These are phyloP conservation scores for Saccharomyces cerevisiae DNA, from an alignment of 805 yeast species.

Conservation along the genomic window DNA sequence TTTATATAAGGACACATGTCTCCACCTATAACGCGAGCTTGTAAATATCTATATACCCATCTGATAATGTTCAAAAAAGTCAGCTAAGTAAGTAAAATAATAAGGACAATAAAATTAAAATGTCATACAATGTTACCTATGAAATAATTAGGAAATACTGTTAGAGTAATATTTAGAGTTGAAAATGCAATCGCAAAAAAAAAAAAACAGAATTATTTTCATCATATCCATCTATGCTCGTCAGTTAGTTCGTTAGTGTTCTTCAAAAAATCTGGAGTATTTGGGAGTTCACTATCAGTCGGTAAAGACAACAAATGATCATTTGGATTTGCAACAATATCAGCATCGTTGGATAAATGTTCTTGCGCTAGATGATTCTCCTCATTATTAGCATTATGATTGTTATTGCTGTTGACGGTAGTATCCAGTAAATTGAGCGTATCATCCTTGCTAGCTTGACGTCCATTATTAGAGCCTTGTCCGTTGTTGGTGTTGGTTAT, in stretches of 20 bases:
- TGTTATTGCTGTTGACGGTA: conserved; percentile 2
- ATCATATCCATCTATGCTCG: conserved; percentile 12
- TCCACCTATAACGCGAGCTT: neutral
- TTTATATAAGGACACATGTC: neutral
- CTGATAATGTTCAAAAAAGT: neutral
- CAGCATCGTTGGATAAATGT: neutral
- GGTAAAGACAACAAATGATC: conserved; percentile 7
- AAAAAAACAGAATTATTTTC: neutral
- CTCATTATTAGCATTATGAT: conserved; percentile 4
- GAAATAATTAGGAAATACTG: neutral
- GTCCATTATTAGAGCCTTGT: neutral
- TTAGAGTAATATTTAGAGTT: neutral
- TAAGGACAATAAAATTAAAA: neutral
- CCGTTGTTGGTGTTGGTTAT: neutral
- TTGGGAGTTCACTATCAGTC: conserved; percentile 11
- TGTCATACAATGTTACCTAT: neutral
- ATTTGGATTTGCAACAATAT: neutral
- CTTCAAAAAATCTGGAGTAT: conserved; percentile 21
- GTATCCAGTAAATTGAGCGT: neutral
- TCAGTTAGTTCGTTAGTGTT: conserved; percentile 14
- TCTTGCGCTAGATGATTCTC: neutral
- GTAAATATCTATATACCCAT: neutral
- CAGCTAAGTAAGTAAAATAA: neutral
- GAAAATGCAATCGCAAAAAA: neutral
- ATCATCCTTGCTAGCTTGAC: neutral